Evolutionary conservation across 768 basidiomycete species (phyloP), one percentile per base, ranked within the genome.

Genomic region (Lentinula sp.): DNA sequence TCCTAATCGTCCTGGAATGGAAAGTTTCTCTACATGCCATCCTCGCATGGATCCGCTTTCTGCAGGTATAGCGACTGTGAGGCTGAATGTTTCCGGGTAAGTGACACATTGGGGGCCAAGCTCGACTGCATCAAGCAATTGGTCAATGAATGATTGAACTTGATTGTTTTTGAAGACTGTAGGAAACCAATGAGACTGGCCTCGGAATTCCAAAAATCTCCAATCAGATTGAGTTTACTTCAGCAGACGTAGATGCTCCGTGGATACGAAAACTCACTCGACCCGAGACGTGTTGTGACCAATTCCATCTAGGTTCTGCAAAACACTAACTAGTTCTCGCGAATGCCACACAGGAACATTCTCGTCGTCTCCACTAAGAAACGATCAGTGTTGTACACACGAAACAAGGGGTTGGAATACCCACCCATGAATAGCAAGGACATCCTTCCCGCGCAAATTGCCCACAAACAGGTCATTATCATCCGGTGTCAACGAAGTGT

Each of bases 271-370:
- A 9, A 13, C 43, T 32, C 52, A 53, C 52, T 61, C 59, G 36
- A 53, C 16, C 1, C 41, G 23, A 57, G 42, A 49, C 16, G 39
- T 63, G 35, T 56, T 56, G 5, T 9, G 48, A 59, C 18, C 41
- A 18, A 37, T 18, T 9, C n/a, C 37, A 16, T 41, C 61, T 48
- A 58, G 56, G 2, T 83, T 75, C 62, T 81, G 79, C 33, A 95
- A 63, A 16, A 85, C 72, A 28, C 79, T 77, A 3, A 90, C 76
- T 10, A 82, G 75, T 69, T 88, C 85, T 20, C 94, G 81, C 2
- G 86, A 84, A 65, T 96, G 93, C 85, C 92, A 91, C 0, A 85
- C 82, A 1, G 94, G 93, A 3, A 97, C 95, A 63, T 97, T 95
- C 42, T 86, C 84, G 68, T 97, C 95, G 41, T 77, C 77, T 2